Percentiles rank a stretch among this genome's conserved stretches.
Evolutionary conservation across 1,284 basidiomycete species (phyloP).

Genomic region (Austropuccinia psidii): DNA sequence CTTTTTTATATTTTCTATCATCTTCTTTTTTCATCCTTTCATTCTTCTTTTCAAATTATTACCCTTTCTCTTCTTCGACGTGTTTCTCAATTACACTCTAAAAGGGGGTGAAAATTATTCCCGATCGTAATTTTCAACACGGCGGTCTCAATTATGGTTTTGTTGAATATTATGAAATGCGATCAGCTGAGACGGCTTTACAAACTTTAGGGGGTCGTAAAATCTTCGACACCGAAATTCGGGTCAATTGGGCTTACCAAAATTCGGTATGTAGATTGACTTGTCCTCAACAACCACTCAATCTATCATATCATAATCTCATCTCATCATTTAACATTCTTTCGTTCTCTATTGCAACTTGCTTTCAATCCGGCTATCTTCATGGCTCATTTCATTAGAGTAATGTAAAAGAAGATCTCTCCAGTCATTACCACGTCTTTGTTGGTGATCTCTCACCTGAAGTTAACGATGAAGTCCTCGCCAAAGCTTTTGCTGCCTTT

Average conservation of each 20-base stretch:
- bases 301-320: too few species aligned
- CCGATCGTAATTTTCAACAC: constrained; percentile 93
- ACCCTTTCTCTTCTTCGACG: not conserved
- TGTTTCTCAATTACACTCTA: constrained; percentile 59
- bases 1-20: too few species aligned
- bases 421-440: constrained; percentile 92
- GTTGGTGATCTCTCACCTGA: constrained; percentile 96
- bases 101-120: constrained; percentile 96
- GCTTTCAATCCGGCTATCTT: too few species aligned
- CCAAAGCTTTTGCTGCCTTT: constrained; percentile 89
- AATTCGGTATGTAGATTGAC: constrained; percentile 50
- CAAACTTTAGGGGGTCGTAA: constrained; percentile 94
- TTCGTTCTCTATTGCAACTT: not conserved
- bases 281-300: not conserved
- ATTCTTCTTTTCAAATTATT: constrained; percentile 1
- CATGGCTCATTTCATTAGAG: constrained; percentile 72
- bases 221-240: constrained; percentile 87
- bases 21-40: not conserved
- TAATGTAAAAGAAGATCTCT: constrained; percentile 75
- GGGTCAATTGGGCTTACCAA: constrained; percentile 97
- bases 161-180: constrained; percentile 91
- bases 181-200: constrained; percentile 89
- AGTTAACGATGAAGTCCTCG: constrained; percentile 94
- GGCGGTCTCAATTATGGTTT: constrained; percentile 97
- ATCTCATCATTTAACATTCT: not conserved